Evolutionary conservation across 345 rosid species (phyloP), one percentile per base, ranked within the genome.

Genomic region (Lumnitzera racemosa): DNA sequence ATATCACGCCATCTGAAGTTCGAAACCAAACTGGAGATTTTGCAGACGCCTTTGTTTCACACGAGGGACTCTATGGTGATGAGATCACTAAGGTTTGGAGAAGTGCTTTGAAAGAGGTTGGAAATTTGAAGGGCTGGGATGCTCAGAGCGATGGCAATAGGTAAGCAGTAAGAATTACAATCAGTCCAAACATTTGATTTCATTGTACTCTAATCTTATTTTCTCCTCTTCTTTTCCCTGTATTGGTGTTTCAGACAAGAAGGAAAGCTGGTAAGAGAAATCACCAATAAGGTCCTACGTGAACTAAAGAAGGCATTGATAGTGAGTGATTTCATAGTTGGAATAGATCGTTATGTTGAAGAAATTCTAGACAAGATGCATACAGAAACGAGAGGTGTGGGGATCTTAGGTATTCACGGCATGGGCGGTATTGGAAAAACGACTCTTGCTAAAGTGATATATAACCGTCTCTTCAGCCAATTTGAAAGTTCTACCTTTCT

Each of bases 381-480:
- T 0, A 0, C 36, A 13, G 11, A 24, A 3, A 17, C 36, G 13
- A 16, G 52, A 4, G 17, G 46, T 62, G 50, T 3, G 11, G 16
- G 12, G 24, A 15, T 48, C 10, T 5, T 41, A 11, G 57, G 25
- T 12, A 62, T 62, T 43, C 14, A 62, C 20, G 58, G 58, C 4
- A 51, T 62, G 57, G 57, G 43, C 1, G 57, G 51, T 14, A 52
- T 41, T 0, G 58, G 46, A 1, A 53, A 62, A n/a, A 53, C 58
- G 0, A 62, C 65, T 23, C 57, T 61, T 4, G 41, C 58, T 17
- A 53, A 62, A 5, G 50, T 53, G 1, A 6, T 62, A 12, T 62
- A 51, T 15, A 53, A 62, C 15, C 1, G 51, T 13, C 51, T 62
- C 29, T 62, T 49, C 17, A 1, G 13, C 14, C 49, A 52, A 10